Evolutionary conservation across 2,329 filamentous ascomycete species (phyloP).

Genomic region (Emergomyces pasteurianus): DNA sequence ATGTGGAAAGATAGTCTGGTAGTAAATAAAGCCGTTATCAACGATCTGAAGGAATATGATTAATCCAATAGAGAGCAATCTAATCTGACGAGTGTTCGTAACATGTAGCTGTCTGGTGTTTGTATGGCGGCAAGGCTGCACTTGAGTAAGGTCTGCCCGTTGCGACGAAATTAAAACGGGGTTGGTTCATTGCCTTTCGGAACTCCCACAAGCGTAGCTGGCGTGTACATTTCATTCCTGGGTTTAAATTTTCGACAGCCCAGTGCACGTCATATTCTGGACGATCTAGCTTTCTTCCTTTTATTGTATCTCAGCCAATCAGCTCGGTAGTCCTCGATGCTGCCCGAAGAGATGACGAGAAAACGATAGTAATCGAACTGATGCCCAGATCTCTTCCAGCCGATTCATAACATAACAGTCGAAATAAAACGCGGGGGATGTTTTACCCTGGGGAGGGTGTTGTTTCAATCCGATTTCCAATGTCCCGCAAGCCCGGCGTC

Average conservation of each 20-base stretch:
- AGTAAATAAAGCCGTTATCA: background rate
- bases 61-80: background rate
- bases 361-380: background rate
- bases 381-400: background rate
- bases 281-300: background rate
- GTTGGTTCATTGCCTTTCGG: background rate
- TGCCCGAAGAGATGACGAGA: background rate
- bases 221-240: background rate
- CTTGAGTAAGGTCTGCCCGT: background rate
- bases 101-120: background rate
- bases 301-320: background rate
- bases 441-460: background rate
- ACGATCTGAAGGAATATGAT: background rate
- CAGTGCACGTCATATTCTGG: background rate
- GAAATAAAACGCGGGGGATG: background rate
- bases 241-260: background rate
- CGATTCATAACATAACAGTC: background rate
- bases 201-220: background rate
- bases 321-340: background rate
- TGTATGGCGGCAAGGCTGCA: background rate
- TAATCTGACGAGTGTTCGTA: background rate
- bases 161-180: background rate
- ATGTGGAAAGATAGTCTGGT: no score
- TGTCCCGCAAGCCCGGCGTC: conserved; percentile 62
- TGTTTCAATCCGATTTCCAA: conserved; percentile 78